Base-by-base conservation (phyloP, 1,139 yeast genomes). In the Pichia sp. region DNA sequence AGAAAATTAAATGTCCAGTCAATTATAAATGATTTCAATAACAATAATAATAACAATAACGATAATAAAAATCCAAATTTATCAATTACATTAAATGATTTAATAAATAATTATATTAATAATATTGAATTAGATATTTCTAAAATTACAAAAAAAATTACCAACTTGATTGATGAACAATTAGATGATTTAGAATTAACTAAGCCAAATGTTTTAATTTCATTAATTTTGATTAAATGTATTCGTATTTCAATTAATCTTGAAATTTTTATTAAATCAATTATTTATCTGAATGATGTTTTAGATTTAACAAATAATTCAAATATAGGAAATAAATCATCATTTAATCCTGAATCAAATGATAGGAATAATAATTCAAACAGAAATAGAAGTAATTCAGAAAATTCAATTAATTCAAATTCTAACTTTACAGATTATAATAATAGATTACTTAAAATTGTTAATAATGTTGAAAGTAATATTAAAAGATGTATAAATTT, bases 61-160 rank as follows among this genome's bases (percentile, higher is more conserved):
- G 16, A 16, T 16, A 2, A 16, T 16, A 16, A 16, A 16, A 16
- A 16, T 16, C 16, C 8, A 5, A 23, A 35, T 5, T 20, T 31
- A 7, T 30, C 23, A 7, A 23, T 10, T 2, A 37, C 39, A 12
- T 22, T 43, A 4, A 32, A 43, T 31, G 46, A 45, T 24, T 20
- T 26, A 2, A 41, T 48, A 6, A 30, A 38, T 11, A 30, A 31
- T 41, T 64, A 66, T 30, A 51, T 76, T 4, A 65, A 68, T 53
- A 82, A 76, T 47, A 61, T 66, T 46, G 76, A 74, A 49, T 55
- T 76, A 37, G 76, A 75, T 49, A 60, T 76, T 23, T 62, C 70
- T 4, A 64, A 80, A 42, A 51, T 74, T 6, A 55, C 71, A 32
- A 76, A 72, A 54, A 68, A 66, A 45, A 51, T 74, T 4, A 57